Evolutionary conservation across 306 rosid species (phyloP).

Genomic region (barrel medic (Medicago truncatula)): DNA sequence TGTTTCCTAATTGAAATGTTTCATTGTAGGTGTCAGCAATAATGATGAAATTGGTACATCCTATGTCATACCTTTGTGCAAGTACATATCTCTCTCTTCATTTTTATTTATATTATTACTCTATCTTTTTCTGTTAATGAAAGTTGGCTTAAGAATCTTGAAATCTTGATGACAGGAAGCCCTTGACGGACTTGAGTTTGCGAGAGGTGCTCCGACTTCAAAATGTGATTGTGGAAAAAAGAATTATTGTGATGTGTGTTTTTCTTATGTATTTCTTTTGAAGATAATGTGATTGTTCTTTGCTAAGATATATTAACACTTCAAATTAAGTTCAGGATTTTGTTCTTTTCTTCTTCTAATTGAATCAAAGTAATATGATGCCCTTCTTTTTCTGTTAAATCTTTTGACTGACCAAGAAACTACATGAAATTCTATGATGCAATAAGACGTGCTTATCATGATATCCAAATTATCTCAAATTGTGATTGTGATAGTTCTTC

Average conservation of each 20-base stretch:
- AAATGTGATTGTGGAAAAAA: constrained; percentile 84
- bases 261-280: constrained; percentile 18
- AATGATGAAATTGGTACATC: constrained; percentile 79
- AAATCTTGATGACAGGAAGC: constrained; percentile 70
- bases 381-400: constrained; percentile 22
- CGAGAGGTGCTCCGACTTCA: constrained; percentile 75
- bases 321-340: constrained; percentile 16
- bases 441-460: constrained; percentile 75
- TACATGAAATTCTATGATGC: constrained; percentile 73
- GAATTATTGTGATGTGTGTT: constrained; percentile 63
- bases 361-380: constrained; percentile 24
- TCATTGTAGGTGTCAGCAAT: constrained; percentile 78
- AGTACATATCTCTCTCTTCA: constrained; percentile 46
- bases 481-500: constrained; percentile 93
- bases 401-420: constrained; percentile 67
- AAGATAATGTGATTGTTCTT: constrained; percentile 14
- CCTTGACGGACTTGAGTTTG: constrained; percentile 93
- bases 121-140: not conserved
- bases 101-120: not conserved
- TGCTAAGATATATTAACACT: constrained; percentile 9
- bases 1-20: constrained; percentile 40
- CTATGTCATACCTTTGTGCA: constrained; percentile 75
- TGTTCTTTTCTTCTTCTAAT: not conserved
- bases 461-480: constrained; percentile 83
- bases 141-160: constrained; percentile 14